phyloP scores from a whole-genome alignment of 176 grass and related monocot genomes.

The Aegilops sharonensis region DNA sequence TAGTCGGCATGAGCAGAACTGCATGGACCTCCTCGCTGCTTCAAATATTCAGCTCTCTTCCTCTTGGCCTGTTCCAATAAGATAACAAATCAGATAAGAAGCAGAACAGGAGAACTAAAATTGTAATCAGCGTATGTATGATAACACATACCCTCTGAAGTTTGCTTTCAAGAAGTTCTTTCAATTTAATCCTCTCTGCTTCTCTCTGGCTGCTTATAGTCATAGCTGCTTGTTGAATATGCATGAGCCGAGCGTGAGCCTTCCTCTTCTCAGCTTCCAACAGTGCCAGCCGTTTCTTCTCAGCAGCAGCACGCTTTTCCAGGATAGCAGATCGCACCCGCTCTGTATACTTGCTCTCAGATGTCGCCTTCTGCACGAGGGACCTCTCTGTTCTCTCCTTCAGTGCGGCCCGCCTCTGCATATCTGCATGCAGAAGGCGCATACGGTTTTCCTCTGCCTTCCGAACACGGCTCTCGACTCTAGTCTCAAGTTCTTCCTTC shows the following conservation, averaged over 20 bases:
- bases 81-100: constrained; percentile 6
- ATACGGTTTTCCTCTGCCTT: constrained; percentile 81
- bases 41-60: constrained; percentile 74
- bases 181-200: constrained; percentile 66
- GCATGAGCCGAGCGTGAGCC: constrained; percentile 70
- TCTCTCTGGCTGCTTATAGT: constrained; percentile 75
- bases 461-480: constrained; percentile 79
- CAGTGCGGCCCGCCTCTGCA: constrained; percentile 61
- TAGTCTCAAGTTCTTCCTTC: constrained; percentile 78
- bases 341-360: constrained; percentile 77
- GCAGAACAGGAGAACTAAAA: not conserved
- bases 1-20: constrained; percentile 52
- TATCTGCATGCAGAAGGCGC: constrained; percentile 60
- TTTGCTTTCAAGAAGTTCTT: constrained; percentile 81
- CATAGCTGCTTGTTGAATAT: constrained; percentile 53
- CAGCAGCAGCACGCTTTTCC: constrained; percentile 75
- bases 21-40: constrained; percentile 66
- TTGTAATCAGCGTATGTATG: not conserved
- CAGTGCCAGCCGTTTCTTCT: constrained; percentile 81
- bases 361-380: constrained; percentile 51
- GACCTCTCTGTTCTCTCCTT: constrained; percentile 80
- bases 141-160: constrained; percentile 69
- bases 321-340: constrained; percentile 70
- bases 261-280: constrained; percentile 84
- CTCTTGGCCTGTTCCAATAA: constrained; percentile 53